A percentile compares a stretch with the other conserved stretches of the same genome.
Conservation (phyloP, 2,329 filamentous ascomycete genomes). For the Mycogone perniciosa region DNA sequence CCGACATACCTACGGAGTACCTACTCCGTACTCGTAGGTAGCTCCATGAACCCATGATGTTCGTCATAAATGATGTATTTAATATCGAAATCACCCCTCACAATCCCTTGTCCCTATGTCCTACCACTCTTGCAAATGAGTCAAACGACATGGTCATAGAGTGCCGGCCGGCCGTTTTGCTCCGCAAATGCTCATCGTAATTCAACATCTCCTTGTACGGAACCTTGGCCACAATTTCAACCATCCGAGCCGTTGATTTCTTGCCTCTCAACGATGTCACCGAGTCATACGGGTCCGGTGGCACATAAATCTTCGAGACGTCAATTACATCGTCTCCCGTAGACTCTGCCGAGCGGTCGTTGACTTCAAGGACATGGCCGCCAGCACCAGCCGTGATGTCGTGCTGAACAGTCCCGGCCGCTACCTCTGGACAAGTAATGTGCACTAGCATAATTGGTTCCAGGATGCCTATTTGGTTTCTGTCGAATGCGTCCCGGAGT, state of each 20-base stretch:
- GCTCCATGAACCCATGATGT: no score
- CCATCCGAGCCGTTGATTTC: constrained; percentile 42
- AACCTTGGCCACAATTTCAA: constrained; percentile 75
- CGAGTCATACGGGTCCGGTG: constrained; percentile 72
- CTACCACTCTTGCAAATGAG: constrained; percentile 50
- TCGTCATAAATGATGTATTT: no score
- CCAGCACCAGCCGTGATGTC: constrained; percentile 68
- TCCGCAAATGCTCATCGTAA: constrained; percentile 82
- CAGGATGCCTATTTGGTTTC: constrained; percentile 59
- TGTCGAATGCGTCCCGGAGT: constrained; percentile 55
- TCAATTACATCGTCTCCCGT: constrained; percentile 50
- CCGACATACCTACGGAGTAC: no score
- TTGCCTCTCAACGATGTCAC: constrained; percentile 50
- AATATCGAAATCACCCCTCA: constrained; percentile 16
- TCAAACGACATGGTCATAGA: constrained; percentile 54
- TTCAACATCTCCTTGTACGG: constrained; percentile 96
- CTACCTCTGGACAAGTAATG: constrained; percentile 77
- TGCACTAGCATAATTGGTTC: constrained; percentile 91
- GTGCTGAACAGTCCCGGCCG: constrained; percentile 75
- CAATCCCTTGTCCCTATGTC: constrained; percentile 46
- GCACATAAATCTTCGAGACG: constrained; percentile 71
- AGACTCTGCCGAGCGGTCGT: constrained; percentile 40
- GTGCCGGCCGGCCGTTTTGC: constrained; percentile 77
- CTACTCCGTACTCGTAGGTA: no score
- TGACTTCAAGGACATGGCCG: constrained; percentile 67